These are phyloP conservation scores for Ceratocystis harringtonii DNA, from an alignment of 2,329 filamentous ascomycete genomes.

Conservation along the genomic window DNA sequence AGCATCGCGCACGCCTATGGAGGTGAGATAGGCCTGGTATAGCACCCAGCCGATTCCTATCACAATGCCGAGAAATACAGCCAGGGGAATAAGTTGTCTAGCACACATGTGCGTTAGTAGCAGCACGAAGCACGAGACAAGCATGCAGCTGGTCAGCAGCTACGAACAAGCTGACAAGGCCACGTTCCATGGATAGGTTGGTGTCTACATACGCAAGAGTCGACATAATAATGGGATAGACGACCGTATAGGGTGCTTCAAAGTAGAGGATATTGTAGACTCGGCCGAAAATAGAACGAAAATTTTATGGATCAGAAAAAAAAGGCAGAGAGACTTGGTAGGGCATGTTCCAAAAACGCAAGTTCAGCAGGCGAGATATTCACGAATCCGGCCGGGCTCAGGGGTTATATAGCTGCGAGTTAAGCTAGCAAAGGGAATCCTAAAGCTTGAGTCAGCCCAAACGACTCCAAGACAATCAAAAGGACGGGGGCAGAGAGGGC, in stretches of 20 bases:
- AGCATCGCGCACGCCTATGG: slow-evolving; percentile 47
- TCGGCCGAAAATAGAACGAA: neutral
- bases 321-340: neutral
- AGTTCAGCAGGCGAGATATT: neutral
- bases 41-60: slow-evolving; percentile 46
- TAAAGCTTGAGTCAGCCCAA: neutral
- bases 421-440: neutral
- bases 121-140: neutral
- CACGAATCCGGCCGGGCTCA: neutral
- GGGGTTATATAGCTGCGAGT: neutral
- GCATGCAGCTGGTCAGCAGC: neutral
- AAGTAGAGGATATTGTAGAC: neutral
- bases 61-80: slow-evolving; percentile 47
- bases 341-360: neutral
- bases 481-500: neutral
- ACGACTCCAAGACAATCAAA: neutral
- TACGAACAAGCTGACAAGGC: neutral
- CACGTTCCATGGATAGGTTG: neutral
- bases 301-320: neutral
- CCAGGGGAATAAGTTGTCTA: slow-evolving; percentile 49
- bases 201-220: neutral
- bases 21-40: slow-evolving; percentile 58
- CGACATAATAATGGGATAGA: neutral
- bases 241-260: neutral
- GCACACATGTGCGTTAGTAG: neutral